Evolutionary conservation across 1,284 basidiomycete species (phyloP), one percentile per base, ranked within the genome.

Genomic region (Trichosporon sp.): DNA sequence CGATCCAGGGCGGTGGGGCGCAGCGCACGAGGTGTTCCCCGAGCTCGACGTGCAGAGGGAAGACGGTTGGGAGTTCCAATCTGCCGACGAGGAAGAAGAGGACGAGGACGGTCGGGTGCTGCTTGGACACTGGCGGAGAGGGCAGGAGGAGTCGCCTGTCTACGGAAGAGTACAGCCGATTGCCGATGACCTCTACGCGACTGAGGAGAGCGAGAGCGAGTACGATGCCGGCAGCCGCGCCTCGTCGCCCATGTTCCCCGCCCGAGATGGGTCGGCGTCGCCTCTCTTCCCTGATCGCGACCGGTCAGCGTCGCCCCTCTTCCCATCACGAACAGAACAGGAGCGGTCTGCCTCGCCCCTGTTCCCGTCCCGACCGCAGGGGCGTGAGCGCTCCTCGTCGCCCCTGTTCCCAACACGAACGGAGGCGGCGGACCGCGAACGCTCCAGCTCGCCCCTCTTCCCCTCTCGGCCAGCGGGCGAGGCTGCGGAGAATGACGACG

Each of bases 1-100:
- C 51, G 74, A 80, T 65, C 79, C 77, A 0, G 38, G 68, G 23
- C 62, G 70, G 7, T 80, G 75, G 73, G 68, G 67, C 2, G 68
- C 72, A 1, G 64, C 65, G 0, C 75, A 79, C 66, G 69, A 69
- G 23, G 35, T 68, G 3, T 51, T 68, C 32, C 44, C 47, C 15
- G 71, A 69, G 35, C 44, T 62, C 3, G 56, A 65, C 21, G 51
- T n/a, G 4, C 32, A 47, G 8, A 38, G 27, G n/a, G 65, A 21
- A 2, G 65, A 53, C 6, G 65, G 53, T 13, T 70, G 70, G 70
- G 67, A 66, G 58, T 73, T 68, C 29, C 62, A 62, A 29, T 65
- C 58, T n/a, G 70, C 66, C 25, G 70, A 69, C 13, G 69, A 68
- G 47, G 34, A 63, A 4, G 42, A 35, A 12, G 65, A 67, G 15